Evolutionary conservation across 2,329 filamentous ascomycete genomes (phyloP), one percentile per base, ranked within the genome.

Genomic region (Eurotiales sp.): DNA sequence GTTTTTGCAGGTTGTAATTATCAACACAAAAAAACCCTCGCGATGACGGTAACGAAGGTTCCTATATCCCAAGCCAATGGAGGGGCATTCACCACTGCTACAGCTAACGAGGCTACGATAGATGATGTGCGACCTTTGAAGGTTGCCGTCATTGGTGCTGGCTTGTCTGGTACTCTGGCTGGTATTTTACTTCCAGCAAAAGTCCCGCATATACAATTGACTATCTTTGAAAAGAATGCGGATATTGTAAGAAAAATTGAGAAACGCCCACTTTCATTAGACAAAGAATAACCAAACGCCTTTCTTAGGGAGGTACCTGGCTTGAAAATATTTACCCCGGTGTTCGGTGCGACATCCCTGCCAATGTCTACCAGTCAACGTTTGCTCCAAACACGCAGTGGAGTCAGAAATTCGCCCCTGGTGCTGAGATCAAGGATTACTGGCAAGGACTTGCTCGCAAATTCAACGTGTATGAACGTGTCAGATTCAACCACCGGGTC

Each of bases 351-450:
- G 29, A 32, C 29, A 32, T 32, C 14, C 8, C 29, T 32, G 29
- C 29, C 29, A 32, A 32, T 32, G 29, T 12, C 14, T 32, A 32
- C 29, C 29, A 32, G 29, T 8, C 29, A 12, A 46, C 25, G 14
- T 46, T 46, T 30, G 14, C 44, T 14, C 44, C 44, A 3, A 46
- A 46, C 25, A 25, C 29, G 2, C 27, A 30, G 8, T 46, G 44
- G 44, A 30, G 23, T 10, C 27, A 46, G 27, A 30, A 46, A 8
- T 46, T 30, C 27, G 25, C 44, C 5, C n/a, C 44, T 8, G 44
- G 44, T 21, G 14, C 8, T 22, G 44, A 46, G 15, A 46, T 46
- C 8, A n/a, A 29, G 12, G 44, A 46, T 8, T 46, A 46, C 19
- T 46, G 30, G 14, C 23, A 46, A 46, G 23, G 27, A 19, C 8